Conservation (phyloP, 192 early-diverging fungal genomes). For the Coemansia sp. region DNA sequence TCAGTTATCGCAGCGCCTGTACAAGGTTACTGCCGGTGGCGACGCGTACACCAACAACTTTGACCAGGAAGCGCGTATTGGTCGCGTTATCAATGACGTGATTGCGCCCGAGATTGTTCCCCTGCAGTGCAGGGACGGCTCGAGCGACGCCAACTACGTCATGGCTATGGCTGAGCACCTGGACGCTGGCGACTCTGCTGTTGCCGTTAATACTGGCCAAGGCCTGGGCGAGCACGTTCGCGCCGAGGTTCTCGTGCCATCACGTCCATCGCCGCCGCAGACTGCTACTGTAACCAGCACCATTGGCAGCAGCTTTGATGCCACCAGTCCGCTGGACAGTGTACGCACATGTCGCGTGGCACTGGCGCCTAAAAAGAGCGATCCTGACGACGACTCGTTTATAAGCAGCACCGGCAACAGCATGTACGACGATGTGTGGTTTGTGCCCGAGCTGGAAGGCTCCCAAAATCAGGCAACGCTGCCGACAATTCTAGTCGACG, state of each 20-base stretch:
- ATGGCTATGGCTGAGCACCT: constrained; percentile 43
- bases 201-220: constrained; percentile 10
- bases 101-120: constrained; percentile 40
- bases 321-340: constrained; percentile 28
- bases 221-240: not conserved
- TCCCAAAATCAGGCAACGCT: constrained; percentile 37
- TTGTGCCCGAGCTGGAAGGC: constrained; percentile 19
- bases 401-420: constrained; percentile 37
- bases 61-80: constrained; percentile 52
- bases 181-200: constrained; percentile 38
- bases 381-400: constrained; percentile 32
- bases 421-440: constrained; percentile 40
- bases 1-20: constrained; percentile 61
- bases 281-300: not conserved
- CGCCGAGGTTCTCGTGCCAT: not conserved
- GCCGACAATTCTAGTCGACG: constrained; percentile 69
- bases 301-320: constrained; percentile 7
- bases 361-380: constrained; percentile 36
- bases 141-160: constrained; percentile 33
- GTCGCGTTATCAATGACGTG: constrained; percentile 40
- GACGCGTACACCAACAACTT: constrained; percentile 48
- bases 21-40: constrained; percentile 47
- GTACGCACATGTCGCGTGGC: constrained; percentile 20
- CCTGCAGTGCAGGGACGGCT: constrained; percentile 24
- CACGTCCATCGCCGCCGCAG: not conserved